Base-by-base conservation (phyloP, 1,284 basidiomycete species). In the Puccinia novopanici region DNA sequence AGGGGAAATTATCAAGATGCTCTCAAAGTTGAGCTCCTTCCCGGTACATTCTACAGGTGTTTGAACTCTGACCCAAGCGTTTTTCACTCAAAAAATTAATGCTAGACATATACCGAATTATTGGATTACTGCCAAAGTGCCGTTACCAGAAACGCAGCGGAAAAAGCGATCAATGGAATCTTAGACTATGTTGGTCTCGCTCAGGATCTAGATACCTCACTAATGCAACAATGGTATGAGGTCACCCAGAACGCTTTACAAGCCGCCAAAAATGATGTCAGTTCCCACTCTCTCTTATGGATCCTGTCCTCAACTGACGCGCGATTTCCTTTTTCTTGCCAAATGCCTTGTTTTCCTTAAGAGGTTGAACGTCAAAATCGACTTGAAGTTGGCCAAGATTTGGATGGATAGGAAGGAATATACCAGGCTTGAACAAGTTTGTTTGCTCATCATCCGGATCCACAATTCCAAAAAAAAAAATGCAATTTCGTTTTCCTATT, bases 151-250 rank as follows among this genome's bases (percentile, higher is more conserved):
- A 83, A 82, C 80, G 83, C 84, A 0, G 83, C 85, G 9, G 97
- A 99, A 87, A 99, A 99, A 88, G 92, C 93, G 9, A 99, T 99
- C 88, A 99, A 98, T 86, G 93, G 93, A 81, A 98, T 99, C 82
- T 88, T 99, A 82, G 97, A 99, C 86, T 99, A 99, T 84, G 97
- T 99, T 59, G 95, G 95, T 17, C 88, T 88, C 42, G 94, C 94
- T 82, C 87, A 88, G 45, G 93, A 87, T 75, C 91, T 97, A 4
- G 92, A 95, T 81, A 91, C 97, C 4, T 91, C 92, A 81, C 90
- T 94, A 0, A 89, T 99, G 82, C 94, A 98, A 86, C 91, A 91
- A 82, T 99, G 98, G 87, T 99, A 99, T 87, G 92, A 95, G 84
- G 93, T 90, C 0, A 99, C 97, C 0, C 92, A 94, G 85, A 90